Base-by-base conservation (phyloP, 371 early-diverging fungal genomes). In the Mucor velutinosus region DNA sequence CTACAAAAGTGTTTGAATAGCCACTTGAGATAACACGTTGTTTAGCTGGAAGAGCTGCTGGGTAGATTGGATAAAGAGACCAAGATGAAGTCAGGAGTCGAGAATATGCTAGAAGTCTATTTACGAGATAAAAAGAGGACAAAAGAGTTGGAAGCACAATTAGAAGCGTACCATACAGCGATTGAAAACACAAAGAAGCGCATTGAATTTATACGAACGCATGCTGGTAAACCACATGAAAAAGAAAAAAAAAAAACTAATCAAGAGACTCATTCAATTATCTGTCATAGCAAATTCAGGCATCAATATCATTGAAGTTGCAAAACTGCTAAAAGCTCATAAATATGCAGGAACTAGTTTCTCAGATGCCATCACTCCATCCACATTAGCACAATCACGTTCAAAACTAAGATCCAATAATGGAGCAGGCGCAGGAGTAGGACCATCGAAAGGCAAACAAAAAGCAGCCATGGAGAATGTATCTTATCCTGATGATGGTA, bases 401-500 rank as follows among this genome's bases (percentile, higher is more conserved):
- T 69, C 71, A 6, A 79, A 78, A 60, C 60, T 75, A 60, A 67
- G 72, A n/a, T 78, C 84, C 2, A 80, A 76, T 58, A 61, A 41
- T 10, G 72, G 33, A 3, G 33, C 33, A 7, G 33, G 33, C 6
- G 30, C 4, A 30, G 30, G 30, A 30, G 6, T 30, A 6, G 30
- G 74, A 23, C 69, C 68, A 3, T 75, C 77, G 1, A 77, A 74
- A 67, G 78, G 75, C 15, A 80, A 80, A 58, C 74, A 78, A 51
- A 78, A 78, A 37, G 70, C 73, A 8, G 64, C 71, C 0, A 73
- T 80, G 33, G 80, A 83, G 19, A 78, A 70, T 37, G 67, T 75
- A n/a, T 76, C 79, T 32, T 83, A 73, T 59, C 80, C 80, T 35
- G 80, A 83, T 64, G 83, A 83, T 65, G 83, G 83, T 80, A 74